Conservation (phyloP, 164 flowering plant species). For the Magnolia officinalis region DNA sequence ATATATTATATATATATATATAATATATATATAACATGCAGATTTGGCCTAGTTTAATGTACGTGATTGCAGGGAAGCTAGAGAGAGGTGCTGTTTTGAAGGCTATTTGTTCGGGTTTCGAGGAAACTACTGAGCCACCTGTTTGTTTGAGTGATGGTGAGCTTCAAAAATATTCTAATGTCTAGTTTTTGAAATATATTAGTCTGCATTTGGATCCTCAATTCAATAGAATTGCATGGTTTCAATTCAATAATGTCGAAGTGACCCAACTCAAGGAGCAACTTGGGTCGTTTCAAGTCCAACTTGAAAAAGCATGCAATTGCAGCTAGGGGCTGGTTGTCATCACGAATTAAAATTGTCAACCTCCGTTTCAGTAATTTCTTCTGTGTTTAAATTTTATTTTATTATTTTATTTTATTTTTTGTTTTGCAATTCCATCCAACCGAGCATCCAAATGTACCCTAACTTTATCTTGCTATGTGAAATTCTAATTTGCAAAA, state of each 20-base stretch:
- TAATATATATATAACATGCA: neutral
- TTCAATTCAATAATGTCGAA: no score
- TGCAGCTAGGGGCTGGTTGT: no score
- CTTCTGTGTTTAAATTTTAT: neutral
- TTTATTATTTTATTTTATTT: no score
- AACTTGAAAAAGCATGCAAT: no score
- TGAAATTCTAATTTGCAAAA: neutral
- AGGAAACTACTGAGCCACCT: slow-evolving; percentile 96
- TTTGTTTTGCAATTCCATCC: neutral
- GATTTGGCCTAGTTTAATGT: slow-evolving; percentile 14
- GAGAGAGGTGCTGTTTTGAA: slow-evolving; percentile 89
- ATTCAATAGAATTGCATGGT: no score
- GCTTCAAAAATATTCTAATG: slow-evolving; percentile 15
- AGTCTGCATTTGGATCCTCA: neutral
- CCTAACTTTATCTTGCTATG: neutral
- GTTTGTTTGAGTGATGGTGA: slow-evolving; percentile 84
- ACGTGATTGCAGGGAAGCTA: slow-evolving; percentile 73
- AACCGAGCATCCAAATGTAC: neutral
- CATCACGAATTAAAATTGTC: neutral
- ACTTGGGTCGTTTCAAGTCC: no score
- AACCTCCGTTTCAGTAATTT: neutral
- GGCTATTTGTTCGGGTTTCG: slow-evolving; percentile 98
- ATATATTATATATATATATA: no score
- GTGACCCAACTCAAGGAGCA: no score
- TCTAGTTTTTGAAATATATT: neutral